phyloP scores from a whole-genome alignment of 768 basidiomycete genomes.

The Russula griseocarnosa region DNA sequence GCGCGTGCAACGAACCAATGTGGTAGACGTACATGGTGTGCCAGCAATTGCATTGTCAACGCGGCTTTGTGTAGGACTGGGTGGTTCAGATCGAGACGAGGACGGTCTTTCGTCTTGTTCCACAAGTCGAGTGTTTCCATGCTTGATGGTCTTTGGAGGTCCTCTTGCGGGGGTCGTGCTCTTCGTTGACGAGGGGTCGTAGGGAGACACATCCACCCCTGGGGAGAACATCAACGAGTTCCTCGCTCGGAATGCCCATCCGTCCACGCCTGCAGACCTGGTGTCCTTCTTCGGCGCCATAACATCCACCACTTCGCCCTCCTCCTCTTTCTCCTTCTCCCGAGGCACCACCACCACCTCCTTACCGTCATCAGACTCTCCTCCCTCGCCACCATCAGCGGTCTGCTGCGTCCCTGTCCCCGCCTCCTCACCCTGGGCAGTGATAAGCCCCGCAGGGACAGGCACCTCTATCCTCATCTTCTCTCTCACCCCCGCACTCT shows the following conservation, averaged over 20 bases:
- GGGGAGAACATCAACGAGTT: conserved; percentile 96
- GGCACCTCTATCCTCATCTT: conserved; percentile 61
- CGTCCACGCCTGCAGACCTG: conserved; percentile 67
- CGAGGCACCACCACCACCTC: conserved; percentile 29
- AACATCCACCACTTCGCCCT: conserved; percentile 51
- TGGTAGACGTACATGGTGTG: conserved; percentile 60
- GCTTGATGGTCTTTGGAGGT: conserved; percentile 62
- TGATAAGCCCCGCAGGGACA: conserved; percentile 51
- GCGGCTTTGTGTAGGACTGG: conserved; percentile 86
- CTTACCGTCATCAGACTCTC: conserved; percentile 30
- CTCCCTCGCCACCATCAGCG: conserved; percentile 32
- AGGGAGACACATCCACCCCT: conserved; percentile 83
- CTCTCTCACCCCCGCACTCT: conserved; percentile 55
- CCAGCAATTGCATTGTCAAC: conserved; percentile 92
- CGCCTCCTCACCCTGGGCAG: conserved; percentile 31
- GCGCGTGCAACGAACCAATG: neutral
- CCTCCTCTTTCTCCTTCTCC: conserved; percentile 25
- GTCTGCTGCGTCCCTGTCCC: conserved; percentile 28
- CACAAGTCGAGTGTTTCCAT: conserved; percentile 76
- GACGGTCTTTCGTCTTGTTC: conserved; percentile 58
- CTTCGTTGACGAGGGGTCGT: conserved; percentile 43
- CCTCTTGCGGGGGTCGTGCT: conserved; percentile 36
- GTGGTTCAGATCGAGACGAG: conserved; percentile 54
- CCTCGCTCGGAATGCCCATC: conserved; percentile 83
- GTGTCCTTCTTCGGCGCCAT: conserved; percentile 78